Percentiles rank a stretch among this genome's conserved stretches.
phyloP scores from a whole-genome alignment of 208 protist species.

The Acanthamoeba castellanii region DNA sequence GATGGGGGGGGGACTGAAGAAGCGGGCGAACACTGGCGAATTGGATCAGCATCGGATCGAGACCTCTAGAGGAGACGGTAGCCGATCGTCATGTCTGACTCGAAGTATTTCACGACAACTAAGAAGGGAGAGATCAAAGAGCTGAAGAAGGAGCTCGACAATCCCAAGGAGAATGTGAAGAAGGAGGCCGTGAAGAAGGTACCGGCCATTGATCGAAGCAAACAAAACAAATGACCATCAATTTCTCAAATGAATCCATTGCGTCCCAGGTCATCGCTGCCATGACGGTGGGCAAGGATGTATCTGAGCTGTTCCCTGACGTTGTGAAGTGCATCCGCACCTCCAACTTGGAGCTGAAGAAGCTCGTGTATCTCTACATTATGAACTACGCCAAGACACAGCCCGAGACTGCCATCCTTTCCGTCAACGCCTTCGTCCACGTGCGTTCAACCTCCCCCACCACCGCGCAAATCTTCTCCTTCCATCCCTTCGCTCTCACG shows the following conservation, averaged over 20 bases:
- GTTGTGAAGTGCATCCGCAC: slow-evolving; percentile 97
- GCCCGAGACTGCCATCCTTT: slow-evolving; percentile 97
- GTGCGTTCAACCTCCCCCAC: slow-evolving; percentile 65
- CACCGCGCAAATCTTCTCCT: neutral
- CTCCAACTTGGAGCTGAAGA: slow-evolving; percentile 97
- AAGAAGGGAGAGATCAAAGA: slow-evolving; percentile 91
- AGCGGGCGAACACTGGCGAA: neutral
- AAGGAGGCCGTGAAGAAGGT: slow-evolving; percentile 97
- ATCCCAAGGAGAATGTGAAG: slow-evolving; percentile 92
- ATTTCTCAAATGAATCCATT: neutral
- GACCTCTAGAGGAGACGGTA: neutral
- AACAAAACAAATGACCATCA: neutral
- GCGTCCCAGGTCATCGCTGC: slow-evolving; percentile 90
- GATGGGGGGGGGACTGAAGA: neutral
- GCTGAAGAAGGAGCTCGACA: slow-evolving; percentile 93
- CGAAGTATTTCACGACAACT: slow-evolving; percentile 54
- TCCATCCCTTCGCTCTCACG: too few relatives aligned
- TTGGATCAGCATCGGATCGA: neutral
- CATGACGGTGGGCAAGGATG: slow-evolving; percentile 99
- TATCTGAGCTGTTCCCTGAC: slow-evolving; percentile 92
- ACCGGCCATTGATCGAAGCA: neutral
- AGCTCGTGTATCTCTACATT: slow-evolving; percentile 99
- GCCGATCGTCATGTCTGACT: slow-evolving; percentile 33
- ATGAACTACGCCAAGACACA: slow-evolving; percentile 98
- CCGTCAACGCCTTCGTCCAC: slow-evolving; percentile 97